Conservation (phyloP, 768 basidiomycete species). For the Pulveroboletus sp. region DNA sequence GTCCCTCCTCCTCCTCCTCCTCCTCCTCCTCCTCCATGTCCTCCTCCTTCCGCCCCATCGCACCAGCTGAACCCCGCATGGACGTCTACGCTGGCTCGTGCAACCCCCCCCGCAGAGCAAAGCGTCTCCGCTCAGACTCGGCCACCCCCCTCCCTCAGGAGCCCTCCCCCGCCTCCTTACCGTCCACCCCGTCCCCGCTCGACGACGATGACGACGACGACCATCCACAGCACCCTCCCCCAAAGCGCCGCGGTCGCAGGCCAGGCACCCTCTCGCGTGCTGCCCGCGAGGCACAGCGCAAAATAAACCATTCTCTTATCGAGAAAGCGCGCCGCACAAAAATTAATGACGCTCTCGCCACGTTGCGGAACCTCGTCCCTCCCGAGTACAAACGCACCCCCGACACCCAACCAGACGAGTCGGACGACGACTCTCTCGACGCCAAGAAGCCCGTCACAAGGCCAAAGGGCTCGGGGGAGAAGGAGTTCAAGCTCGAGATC, state of each 20-base stretch:
- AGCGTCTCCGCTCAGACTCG: constrained; percentile 33
- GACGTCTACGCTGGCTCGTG: constrained; percentile 34
- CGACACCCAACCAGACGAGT: constrained; percentile 25
- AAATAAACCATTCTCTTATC: constrained; percentile 92
- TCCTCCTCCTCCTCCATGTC: constrained; percentile 10
- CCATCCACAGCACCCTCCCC: constrained; percentile 20
- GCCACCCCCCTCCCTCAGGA: not conserved
- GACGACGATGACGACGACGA: constrained; percentile 29
- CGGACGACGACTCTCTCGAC: constrained; percentile 33
- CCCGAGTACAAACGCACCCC: constrained; percentile 38
- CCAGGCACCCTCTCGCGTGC: constrained; percentile 68
- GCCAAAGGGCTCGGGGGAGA: constrained; percentile 48
- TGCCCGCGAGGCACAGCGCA: constrained; percentile 81
- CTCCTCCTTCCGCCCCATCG: constrained; percentile 25
- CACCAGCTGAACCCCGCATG: constrained; percentile 16
- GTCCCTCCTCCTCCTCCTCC: too few relatives aligned
- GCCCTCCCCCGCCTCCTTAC: constrained; percentile 1
- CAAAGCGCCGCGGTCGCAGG: constrained; percentile 67
- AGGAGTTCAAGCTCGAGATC: constrained; percentile 92
- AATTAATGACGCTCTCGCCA: constrained; percentile 87
- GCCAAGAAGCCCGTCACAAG: constrained; percentile 26
- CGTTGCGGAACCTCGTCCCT: constrained; percentile 75
- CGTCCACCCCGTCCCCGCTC: constrained; percentile 12
- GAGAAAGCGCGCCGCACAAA: constrained; percentile 92
- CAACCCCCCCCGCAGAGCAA: constrained; percentile 45